Percentiles rank a stretch among this genome's conserved stretches.
Evolutionary conservation across 139 green algal species (phyloP).

Genomic region (Helicosporidium sp.): DNA sequence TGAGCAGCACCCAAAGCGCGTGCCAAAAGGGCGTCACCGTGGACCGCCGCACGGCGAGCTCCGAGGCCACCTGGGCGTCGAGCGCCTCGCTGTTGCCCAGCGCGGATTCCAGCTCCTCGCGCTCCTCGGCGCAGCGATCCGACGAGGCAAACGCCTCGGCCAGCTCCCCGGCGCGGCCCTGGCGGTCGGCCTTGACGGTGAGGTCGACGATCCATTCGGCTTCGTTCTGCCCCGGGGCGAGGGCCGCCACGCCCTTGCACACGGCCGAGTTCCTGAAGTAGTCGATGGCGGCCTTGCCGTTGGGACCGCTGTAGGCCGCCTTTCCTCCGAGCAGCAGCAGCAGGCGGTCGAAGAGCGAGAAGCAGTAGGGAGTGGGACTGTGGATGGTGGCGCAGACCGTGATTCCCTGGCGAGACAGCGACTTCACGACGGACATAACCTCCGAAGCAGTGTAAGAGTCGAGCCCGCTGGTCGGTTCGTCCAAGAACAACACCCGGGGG

Average conservation of each 20-base stretch:
- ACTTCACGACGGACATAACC: constrained; percentile 30
- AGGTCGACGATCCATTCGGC: constrained; percentile 3
- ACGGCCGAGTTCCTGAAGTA: no score
- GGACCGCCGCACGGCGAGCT: constrained; percentile 30
- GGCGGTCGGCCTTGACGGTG: constrained; percentile 12
- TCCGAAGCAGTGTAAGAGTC: constrained; percentile 51
- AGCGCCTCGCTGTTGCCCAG: not conserved
- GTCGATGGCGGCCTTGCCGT: not conserved
- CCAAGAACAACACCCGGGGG: constrained; percentile 43
- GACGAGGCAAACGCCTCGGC: constrained; percentile 3
- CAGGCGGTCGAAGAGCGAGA: constrained; percentile 42
- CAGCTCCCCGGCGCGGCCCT: constrained; percentile 9
- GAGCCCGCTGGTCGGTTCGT: constrained; percentile 47
- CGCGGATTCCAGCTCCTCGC: not conserved
- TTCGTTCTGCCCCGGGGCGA: no score
- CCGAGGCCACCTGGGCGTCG: constrained; percentile 1
- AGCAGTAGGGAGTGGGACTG: constrained; percentile 32
- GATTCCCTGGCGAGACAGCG: constrained; percentile 26
- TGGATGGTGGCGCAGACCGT: constrained; percentile 51
- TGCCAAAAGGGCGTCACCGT: constrained; percentile 59
- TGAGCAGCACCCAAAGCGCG: constrained; percentile 34
- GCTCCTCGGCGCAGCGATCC: not conserved
- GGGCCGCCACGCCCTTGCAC: no score
- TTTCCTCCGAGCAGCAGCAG: constrained; percentile 31
- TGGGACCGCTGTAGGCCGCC: constrained; percentile 33